These are phyloP conservation scores for Perkinsus marinus DNA, from an alignment of 169 alveolate genomes.

Conservation along the genomic window DNA sequence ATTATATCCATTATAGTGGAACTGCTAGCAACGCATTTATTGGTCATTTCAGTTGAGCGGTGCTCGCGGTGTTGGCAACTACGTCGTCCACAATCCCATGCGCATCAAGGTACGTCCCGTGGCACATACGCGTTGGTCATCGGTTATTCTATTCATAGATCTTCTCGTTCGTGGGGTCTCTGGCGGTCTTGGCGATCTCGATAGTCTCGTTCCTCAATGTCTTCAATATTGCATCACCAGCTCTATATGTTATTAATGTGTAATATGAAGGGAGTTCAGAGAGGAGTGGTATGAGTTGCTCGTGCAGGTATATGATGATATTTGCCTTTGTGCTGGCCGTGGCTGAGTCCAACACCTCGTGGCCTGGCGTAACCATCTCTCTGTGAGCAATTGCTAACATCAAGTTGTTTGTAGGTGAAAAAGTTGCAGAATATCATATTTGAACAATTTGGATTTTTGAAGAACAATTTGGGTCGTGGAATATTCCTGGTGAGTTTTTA, in stretches of 20 bases:
- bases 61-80: not conserved
- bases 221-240: not conserved
- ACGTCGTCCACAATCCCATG: not conserved
- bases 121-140: not conserved
- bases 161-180: not conserved
- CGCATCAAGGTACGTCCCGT: not conserved
- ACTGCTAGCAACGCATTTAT: no score
- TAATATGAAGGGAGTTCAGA: not conserved
- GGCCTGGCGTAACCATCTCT: not conserved
- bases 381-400: no score
- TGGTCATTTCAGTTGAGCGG: not conserved
- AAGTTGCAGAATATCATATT: not conserved
- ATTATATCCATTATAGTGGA: no score
- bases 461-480: not conserved
- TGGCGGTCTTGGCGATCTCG: not conserved
- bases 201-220: not conserved
- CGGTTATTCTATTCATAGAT: not conserved
- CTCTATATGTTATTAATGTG: not conserved
- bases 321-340: not conserved
- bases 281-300: not conserved
- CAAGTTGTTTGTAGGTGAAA: not conserved
- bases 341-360: not conserved
- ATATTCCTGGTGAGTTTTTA: not conserved
- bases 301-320: not conserved
- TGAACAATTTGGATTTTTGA: not conserved